These are phyloP conservation scores for Aspergillus saccharolyticus DNA, from an alignment of 495 filamentous ascomycete genomes.

Conservation along the genomic window DNA sequence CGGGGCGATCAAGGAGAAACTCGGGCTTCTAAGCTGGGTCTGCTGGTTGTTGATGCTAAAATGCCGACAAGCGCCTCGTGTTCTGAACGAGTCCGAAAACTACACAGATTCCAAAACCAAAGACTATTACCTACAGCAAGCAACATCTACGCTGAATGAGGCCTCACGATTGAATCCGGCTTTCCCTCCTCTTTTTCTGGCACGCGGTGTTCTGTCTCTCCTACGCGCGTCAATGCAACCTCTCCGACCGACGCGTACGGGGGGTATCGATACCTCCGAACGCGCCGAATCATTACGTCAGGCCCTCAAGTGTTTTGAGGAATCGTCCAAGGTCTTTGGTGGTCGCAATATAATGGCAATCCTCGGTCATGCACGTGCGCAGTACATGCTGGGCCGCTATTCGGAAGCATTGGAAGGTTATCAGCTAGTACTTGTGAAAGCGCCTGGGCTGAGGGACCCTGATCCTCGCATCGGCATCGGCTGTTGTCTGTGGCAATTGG, in stretches of 20 bases:
- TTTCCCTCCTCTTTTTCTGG: slow-evolving; percentile 81
- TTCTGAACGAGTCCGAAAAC: slow-evolving; percentile 55
- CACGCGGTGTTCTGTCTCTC: slow-evolving; percentile 84
- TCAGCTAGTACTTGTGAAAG: slow-evolving; percentile 76
- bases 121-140: slow-evolving; percentile 86
- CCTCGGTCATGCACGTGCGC: slow-evolving; percentile 76
- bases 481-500: slow-evolving; percentile 92
- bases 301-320: slow-evolving; percentile 87
- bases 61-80: slow-evolving; percentile 82
- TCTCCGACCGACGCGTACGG: slow-evolving; percentile 56
- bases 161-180: slow-evolving; percentile 89
- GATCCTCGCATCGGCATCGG: slow-evolving; percentile 94
- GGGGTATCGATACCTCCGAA: slow-evolving; percentile 64
- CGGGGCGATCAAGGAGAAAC: slow-evolving; percentile 72
- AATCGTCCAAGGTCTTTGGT: slow-evolving; percentile 76
- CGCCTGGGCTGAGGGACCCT: slow-evolving; percentile 86
- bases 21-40: slow-evolving; percentile 74
- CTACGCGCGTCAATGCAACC: slow-evolving; percentile 80
- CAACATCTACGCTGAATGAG: slow-evolving; percentile 86
- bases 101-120: slow-evolving; percentile 78
- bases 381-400: slow-evolving; percentile 78
- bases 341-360: slow-evolving; percentile 85
- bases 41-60: slow-evolving; percentile 94
- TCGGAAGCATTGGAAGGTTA: slow-evolving; percentile 77
- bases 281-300: slow-evolving; percentile 73